A percentile compares a stretch with the other conserved stretches of the same genome.
Evolutionary conservation across 1,284 basidiomycete genomes (phyloP).

Genomic region (Hortiboletus rubellus): DNA sequence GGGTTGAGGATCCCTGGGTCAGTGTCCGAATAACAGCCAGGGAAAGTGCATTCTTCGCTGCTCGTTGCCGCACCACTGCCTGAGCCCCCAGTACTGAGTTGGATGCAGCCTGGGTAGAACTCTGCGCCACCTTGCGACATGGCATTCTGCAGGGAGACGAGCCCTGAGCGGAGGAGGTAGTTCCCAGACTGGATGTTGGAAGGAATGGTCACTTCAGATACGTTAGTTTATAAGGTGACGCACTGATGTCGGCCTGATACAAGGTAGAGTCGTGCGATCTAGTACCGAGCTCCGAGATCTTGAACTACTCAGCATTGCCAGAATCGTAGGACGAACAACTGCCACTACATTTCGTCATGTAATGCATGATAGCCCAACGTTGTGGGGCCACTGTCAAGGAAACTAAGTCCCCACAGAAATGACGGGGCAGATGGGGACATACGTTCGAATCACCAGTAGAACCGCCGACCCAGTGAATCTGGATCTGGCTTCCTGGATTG

Average conservation of each 20-base stretch:
- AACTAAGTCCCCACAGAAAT: background rate
- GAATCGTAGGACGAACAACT: conserved; percentile 39
- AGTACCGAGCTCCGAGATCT: conserved; percentile 38
- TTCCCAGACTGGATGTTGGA: conserved; percentile 54
- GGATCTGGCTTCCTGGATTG: conserved; percentile 41
- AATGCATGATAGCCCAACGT: conserved; percentile 40
- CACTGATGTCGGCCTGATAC: conserved; percentile 44
- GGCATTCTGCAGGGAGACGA: conserved; percentile 69
- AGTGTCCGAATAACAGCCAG: conserved; percentile 61
- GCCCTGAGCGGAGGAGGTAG: conserved; percentile 72
- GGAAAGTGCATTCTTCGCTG: conserved; percentile 55
- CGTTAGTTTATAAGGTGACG: conserved; percentile 4
- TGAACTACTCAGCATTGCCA: conserved; percentile 41
- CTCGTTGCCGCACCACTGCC: conserved; percentile 44
- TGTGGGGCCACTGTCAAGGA: conserved; percentile 38
- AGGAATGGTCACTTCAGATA: conserved; percentile 49
- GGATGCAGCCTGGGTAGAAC: conserved; percentile 72
- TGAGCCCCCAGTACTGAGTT: conserved; percentile 56
- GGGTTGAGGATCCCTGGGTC: conserved; percentile 61
- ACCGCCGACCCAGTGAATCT: conserved; percentile 37
- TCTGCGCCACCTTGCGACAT: conserved; percentile 54
- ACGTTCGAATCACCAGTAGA: conserved; percentile 32
- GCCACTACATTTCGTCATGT: conserved; percentile 38
- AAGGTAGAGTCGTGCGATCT: conserved; percentile 34
- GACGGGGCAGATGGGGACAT: conserved; percentile 4